Percentiles rank a stretch among this genome's conserved stretches.
Evolutionary conservation across 768 basidiomycete species (phyloP).

Genomic region (Tricholoma matsutake): DNA sequence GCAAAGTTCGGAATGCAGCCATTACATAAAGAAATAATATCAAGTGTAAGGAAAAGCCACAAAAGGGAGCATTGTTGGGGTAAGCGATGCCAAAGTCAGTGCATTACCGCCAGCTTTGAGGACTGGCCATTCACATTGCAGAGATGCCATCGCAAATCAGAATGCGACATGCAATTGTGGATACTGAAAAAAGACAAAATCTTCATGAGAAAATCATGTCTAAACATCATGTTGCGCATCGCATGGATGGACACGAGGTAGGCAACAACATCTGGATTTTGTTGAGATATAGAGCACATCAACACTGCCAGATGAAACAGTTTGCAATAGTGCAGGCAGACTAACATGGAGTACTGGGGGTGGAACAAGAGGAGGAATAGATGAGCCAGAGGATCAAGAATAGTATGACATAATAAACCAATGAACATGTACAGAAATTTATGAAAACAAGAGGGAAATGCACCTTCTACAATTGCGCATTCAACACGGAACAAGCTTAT

Average conservation of each 20-base stretch:
- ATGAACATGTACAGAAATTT: no score
- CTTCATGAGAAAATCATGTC: background rate
- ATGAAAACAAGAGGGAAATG: no score
- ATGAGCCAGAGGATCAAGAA: background rate
- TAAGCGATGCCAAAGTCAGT: no score
- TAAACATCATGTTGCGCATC: background rate
- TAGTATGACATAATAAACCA: background rate
- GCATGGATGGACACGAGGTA: background rate
- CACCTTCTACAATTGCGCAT: no score
- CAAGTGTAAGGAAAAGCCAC: background rate
- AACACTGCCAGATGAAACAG: background rate
- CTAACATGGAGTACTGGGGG: background rate
- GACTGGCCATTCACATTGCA: background rate
- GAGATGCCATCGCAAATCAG: background rate
- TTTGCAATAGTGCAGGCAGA: background rate
- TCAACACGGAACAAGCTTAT: no score
- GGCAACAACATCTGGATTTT: background rate
- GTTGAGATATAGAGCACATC: background rate
- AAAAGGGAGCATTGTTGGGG: background rate
- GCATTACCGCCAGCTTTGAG: no score
- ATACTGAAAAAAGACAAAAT: no score
- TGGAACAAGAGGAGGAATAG: background rate
- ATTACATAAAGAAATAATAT: background rate
- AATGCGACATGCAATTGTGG: background rate
- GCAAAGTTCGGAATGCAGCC: no score